Percentiles rank a stretch among this genome's conserved stretches.
These are phyloP conservation scores for Umbelopsis sp. DNA, from an alignment of 192 early-diverging fungal species.

Conservation along the genomic window DNA sequence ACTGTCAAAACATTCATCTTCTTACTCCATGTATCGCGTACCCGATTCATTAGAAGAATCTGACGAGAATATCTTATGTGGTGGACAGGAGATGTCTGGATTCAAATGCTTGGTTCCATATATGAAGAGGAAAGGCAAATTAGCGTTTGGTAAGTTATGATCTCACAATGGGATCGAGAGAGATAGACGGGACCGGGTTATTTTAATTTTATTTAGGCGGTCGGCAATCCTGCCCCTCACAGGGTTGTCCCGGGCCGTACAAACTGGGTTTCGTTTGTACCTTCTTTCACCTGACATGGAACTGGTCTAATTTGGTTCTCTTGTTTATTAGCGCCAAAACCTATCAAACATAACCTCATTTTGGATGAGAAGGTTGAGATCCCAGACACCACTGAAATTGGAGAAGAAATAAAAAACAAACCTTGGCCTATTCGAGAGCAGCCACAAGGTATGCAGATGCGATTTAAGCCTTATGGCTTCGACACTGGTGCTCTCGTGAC, in stretches of 20 bases:
- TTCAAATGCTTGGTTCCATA: slow-evolving; percentile 34
- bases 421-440: slow-evolving; percentile 46
- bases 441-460: slow-evolving; percentile 50
- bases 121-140: slow-evolving; percentile 25
- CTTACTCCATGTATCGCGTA: slow-evolving; percentile 36
- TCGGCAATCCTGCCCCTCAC: too few relatives aligned
- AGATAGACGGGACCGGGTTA: too few relatives aligned
- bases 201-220: too few relatives aligned
- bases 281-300: neutral
- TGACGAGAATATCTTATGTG: slow-evolving; percentile 20
- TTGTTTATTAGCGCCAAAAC: slow-evolving; percentile 26
- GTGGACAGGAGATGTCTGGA: slow-evolving; percentile 41
- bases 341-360: slow-evolving; percentile 32
- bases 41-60: slow-evolving; percentile 13
- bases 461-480: slow-evolving; percentile 49
- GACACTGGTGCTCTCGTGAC: slow-evolving; percentile 32
- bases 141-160: slow-evolving; percentile 29
- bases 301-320: neutral
- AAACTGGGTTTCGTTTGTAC: too few relatives aligned
- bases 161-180: neutral
- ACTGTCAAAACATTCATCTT: neutral
- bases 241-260: neutral
- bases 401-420: slow-evolving; percentile 42
- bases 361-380: slow-evolving; percentile 35
- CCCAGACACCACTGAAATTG: slow-evolving; percentile 31